A percentile compares a stretch with the other conserved stretches of the same genome.
phyloP scores from a whole-genome alignment of 169 alveolate species.

The Eimeria acervulina region DNA sequence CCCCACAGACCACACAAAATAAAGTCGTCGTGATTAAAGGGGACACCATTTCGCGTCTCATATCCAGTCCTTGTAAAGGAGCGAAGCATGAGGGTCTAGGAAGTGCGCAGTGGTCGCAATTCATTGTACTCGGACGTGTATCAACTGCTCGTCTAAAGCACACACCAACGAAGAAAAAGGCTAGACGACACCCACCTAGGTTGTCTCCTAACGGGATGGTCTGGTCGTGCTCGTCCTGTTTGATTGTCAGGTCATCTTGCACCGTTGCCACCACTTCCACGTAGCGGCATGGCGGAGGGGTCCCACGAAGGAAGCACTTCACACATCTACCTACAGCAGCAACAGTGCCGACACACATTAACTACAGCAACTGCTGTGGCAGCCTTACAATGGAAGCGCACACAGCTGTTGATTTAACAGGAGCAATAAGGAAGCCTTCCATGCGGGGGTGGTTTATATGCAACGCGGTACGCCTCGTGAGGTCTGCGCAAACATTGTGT shows the following conservation, averaged over 20 bases:
- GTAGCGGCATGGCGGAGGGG: constrained; percentile 70
- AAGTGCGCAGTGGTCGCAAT: not conserved
- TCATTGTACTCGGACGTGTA: not conserved
- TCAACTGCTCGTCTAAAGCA: not conserved
- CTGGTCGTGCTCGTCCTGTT: constrained; percentile 48
- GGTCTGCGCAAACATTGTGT: not conserved
- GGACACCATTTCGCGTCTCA: not conserved
- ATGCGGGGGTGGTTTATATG: not conserved
- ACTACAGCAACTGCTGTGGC: constrained; percentile 35
- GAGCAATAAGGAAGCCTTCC: too few species aligned
- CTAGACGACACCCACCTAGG: constrained; percentile 19
- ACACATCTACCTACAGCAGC: constrained; percentile 60
- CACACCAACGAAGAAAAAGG: not conserved
- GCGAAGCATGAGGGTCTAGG: not conserved
- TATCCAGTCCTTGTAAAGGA: not conserved
- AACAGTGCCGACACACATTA: not conserved
- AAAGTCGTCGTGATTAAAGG: not conserved
- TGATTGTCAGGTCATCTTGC: constrained; percentile 64
- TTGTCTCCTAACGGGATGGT: constrained; percentile 66
- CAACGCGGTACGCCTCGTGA: not conserved
- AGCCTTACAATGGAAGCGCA: not conserved
- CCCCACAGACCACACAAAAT: not conserved
- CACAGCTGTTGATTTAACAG: not conserved
- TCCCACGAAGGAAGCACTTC: constrained; percentile 22
- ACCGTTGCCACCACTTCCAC: constrained; percentile 74